Evolutionary conservation across 129 eudicot species (phyloP), one percentile per base, ranked within the genome.

Genomic region (Silybum marianum): DNA sequence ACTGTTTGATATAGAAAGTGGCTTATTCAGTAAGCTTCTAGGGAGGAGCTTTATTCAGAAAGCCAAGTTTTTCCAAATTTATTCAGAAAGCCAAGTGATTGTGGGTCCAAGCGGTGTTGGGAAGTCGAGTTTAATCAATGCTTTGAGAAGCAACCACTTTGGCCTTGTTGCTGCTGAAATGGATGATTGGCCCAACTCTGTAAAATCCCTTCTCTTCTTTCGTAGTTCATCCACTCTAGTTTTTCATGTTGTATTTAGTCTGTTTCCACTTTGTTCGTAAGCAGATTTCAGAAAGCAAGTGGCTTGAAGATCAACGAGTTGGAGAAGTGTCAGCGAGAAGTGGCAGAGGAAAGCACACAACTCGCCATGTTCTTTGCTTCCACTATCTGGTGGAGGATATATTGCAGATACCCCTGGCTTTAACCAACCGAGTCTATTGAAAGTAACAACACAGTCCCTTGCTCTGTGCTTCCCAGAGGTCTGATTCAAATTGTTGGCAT

Each of bases 81-180:
- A 32, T 32, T 2, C 30, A 32, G 36, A 32, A 32, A 32, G 36
- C 36, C n/a, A n/a, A n/a, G n/a, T n/a, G 21, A 89, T 93, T 84
- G 97, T 95, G 84, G 99, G 99, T 69, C 99, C 99, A 44, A 95
- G 99, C 76, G 99, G 99, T 42, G 99, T 95, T 73, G 99, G 99
- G 26, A 95, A 95, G 83, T 95, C 99, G 42, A 93, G 99, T 72
- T 71, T 95, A 84, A 95, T 95, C 80, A 93, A 95, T 46, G 93
- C 96, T 72, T 83, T 95, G 88, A 89, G 98, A 85, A 83, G 85
- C 81, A 84, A 84, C 22, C 80, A 83, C 46, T 81, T 77, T 69
- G 67, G 74, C 71, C 23, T 69, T 78, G 88, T 80, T 74, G 72
- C 82, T 76, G 71, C 81, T 28, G 87, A 88, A 71, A 82, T 78